phyloP scores from a whole-genome alignment of 306 rosid species.

The Citrullus amarus region DNA sequence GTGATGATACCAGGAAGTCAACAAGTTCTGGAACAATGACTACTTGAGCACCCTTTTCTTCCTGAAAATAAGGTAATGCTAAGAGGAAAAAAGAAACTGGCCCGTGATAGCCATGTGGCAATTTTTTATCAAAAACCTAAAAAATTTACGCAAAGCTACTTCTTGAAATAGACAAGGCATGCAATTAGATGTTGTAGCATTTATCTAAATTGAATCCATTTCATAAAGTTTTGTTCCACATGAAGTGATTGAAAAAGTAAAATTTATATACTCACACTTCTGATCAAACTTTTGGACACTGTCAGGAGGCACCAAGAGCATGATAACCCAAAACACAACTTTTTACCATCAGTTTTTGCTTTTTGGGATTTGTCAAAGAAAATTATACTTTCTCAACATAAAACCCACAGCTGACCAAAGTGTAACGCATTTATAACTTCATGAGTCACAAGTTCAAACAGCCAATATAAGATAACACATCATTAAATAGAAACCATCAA shows the following conservation, averaged over 20 bases:
- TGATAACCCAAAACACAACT: neutral
- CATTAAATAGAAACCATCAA: neutral
- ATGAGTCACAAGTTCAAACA: neutral
- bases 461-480: neutral
- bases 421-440: neutral
- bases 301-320: neutral
- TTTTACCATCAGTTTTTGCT: neutral
- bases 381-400: neutral
- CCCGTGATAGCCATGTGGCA: neutral
- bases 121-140: neutral
- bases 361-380: neutral
- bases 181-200: neutral
- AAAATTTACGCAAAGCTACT: neutral
- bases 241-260: neutral
- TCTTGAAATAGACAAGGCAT: neutral
- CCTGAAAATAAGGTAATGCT: constrained; percentile 26
- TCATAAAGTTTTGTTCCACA: neutral
- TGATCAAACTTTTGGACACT: neutral
- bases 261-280: neutral
- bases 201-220: neutral
- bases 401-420: neutral
- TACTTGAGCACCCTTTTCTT: constrained; percentile 78
- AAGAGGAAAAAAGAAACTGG: neutral
- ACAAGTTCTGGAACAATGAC: constrained; percentile 76
- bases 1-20: constrained; percentile 52